Evolutionary conservation across 1,284 basidiomycete genomes (phyloP), one percentile per base, ranked within the genome.

Genomic region (Polyporus tsugae): DNA sequence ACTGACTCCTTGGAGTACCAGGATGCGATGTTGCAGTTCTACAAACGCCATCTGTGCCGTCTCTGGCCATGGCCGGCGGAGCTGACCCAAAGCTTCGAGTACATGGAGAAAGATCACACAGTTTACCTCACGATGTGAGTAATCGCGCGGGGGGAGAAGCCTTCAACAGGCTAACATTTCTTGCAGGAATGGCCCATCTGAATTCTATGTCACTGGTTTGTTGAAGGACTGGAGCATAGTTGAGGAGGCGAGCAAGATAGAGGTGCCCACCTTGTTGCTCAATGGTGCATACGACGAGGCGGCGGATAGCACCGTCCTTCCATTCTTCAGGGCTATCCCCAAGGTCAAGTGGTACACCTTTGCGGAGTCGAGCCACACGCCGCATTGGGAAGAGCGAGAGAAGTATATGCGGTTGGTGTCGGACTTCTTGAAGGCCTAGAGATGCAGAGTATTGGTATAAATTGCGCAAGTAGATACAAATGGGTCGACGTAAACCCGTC

Each of bases 241-340:
- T 13, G 77, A 82, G 22, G 78, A 83, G 6, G 66, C 85, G 29
- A 79, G 82, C 73, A 82, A 81, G 60, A 86, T 89, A 71, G 75
- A 72, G 3, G 82, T 80, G 2, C 81, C 86, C 3, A 87, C 86
- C 1, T 76, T 89, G n/a, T 68, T 90, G 33, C 76, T 85, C 53
- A 90, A 87, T 62, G 85, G 86, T 6, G 78, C 75, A 15, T 82
- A 84, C 63, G 88, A 89, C 67, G 83, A 86, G 73, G 85, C 83
- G 11, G 82, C 83, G 49, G 87, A 89, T 72, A 74, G 74, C 10
- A 73, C 75, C 22, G 77, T 88, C 49, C 69, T 75, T 6, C 85
- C 85, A 5, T 86, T 82, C 73, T 87, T 88, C 71, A 72, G 78
- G 38, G 68, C 73, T 19, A 82, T 89, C 17, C 78, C 80, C 17